A percentile compares a stretch with the other conserved stretches of the same genome.
Conservation (phyloP, 805 yeast genomes). For the Nakazawaea pomicola region DNA sequence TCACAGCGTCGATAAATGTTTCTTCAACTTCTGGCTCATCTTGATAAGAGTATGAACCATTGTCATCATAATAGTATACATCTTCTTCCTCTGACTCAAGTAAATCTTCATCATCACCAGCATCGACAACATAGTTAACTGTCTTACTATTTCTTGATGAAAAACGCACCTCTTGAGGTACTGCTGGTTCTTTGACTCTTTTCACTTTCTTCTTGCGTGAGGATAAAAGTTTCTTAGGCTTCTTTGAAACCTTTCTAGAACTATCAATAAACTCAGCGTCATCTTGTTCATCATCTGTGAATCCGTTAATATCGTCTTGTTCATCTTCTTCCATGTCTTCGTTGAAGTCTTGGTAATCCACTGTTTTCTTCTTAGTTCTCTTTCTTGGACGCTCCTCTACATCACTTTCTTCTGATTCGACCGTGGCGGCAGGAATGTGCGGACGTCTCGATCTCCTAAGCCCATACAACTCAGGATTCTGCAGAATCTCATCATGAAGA, state of each 20-base stretch:
- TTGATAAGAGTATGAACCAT: constrained; percentile 15
- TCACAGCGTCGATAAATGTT: constrained; percentile 33
- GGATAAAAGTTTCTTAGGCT: constrained; percentile 18
- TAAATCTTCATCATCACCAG: constrained; percentile 51
- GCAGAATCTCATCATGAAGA: constrained; percentile 50
- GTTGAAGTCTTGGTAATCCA: constrained; percentile 20
- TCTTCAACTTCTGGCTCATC: constrained; percentile 17
- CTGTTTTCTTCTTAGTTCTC: constrained; percentile 15
- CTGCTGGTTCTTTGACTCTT: constrained; percentile 15
- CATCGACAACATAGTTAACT: constrained; percentile 76
- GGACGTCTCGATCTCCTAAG: constrained; percentile 72
- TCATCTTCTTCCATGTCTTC: constrained; percentile 27
- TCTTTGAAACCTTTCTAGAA: constrained; percentile 14
- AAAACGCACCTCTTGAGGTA: constrained; percentile 58
- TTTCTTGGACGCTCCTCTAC: constrained; percentile 21
- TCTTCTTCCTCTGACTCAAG: constrained; percentile 38
- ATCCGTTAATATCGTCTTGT: constrained; percentile 13
- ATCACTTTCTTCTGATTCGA: constrained; percentile 30
- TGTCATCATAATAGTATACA: constrained; percentile 20
- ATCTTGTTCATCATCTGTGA: constrained; percentile 22
- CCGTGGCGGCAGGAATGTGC: constrained; percentile 31
- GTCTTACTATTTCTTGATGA: constrained; percentile 67
- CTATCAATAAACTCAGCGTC: constrained; percentile 27
- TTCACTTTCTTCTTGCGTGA: constrained; percentile 18
- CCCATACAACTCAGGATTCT: constrained; percentile 80